Conservation (phyloP, 2,329 filamentous ascomycete species). For the Trichoderma citrinoviride region DNA sequence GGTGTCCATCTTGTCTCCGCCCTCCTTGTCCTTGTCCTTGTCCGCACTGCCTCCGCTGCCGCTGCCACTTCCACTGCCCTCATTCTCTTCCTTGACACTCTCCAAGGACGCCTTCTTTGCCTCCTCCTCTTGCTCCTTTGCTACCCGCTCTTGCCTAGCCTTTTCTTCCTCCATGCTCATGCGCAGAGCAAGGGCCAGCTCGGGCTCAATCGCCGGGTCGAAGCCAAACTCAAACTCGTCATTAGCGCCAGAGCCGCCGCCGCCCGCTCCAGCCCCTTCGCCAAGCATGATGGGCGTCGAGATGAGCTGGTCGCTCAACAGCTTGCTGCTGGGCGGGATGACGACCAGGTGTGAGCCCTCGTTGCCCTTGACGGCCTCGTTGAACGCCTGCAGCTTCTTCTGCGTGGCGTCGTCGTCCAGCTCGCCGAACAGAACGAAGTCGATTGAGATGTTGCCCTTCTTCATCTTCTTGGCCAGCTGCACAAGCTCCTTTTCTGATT, state of each 20-base stretch:
- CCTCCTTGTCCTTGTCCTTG: conserved; percentile 46
- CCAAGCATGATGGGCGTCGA: conserved; percentile 86
- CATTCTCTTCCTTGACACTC: conserved; percentile 76
- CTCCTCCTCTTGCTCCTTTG: conserved; percentile 69
- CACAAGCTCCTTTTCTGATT: conserved; percentile 84
- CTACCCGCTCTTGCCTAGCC: conserved; percentile 83
- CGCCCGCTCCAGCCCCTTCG: conserved; percentile 62
- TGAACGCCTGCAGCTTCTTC: conserved; percentile 92
- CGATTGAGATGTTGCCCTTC: conserved; percentile 91
- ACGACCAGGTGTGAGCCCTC: conserved; percentile 90
- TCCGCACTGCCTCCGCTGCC: conserved; percentile 40
- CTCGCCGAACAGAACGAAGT: conserved; percentile 94
- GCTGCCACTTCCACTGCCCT: conserved; percentile 45
- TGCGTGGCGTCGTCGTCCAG: conserved; percentile 82
- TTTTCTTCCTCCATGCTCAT: conserved; percentile 99
- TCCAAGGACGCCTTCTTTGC: conserved; percentile 75
- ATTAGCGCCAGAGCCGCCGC: conserved; percentile 57
- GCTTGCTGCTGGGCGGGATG: conserved; percentile 84
- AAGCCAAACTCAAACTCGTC: conserved; percentile 75
- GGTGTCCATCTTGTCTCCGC: conserved; percentile 84
- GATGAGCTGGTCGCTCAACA: conserved; percentile 89
- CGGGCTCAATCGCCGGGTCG: conserved; percentile 87
- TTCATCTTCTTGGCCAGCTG: conserved; percentile 98
- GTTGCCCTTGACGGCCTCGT: conserved; percentile 85
- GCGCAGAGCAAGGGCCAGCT: conserved; percentile 86